phyloP scores from a whole-genome alignment of 2,329 filamentous ascomycete species.

The Aureobasidium sp. region DNA sequence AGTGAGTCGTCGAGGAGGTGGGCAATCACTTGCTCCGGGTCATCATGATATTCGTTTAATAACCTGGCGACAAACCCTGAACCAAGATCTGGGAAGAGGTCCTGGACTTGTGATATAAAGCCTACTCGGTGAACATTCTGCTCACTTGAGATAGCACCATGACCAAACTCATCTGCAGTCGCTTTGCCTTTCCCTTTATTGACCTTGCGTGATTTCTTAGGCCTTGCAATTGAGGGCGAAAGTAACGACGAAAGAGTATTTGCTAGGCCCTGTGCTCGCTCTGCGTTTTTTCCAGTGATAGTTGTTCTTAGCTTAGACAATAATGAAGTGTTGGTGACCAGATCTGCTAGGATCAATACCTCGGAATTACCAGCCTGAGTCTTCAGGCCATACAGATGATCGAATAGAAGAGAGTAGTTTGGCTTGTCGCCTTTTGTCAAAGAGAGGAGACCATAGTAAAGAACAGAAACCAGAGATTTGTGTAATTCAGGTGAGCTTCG shows the following conservation, averaged over 20 bases:
- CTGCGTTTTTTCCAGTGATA: slow-evolving; percentile 44
- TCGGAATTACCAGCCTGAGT: slow-evolving; percentile 56
- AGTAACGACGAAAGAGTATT: slow-evolving; percentile 52
- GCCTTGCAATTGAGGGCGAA: slow-evolving; percentile 42
- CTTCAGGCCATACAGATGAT: slow-evolving; percentile 77
- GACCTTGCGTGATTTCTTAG: slow-evolving; percentile 46
- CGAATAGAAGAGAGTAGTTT: slow-evolving; percentile 66
- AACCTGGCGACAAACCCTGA: slow-evolving; percentile 72
- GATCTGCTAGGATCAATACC: slow-evolving; percentile 65
- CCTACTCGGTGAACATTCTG: slow-evolving; percentile 76
- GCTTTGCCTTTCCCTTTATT: slow-evolving; percentile 57
- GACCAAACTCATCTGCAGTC: slow-evolving; percentile 23
- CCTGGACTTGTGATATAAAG: slow-evolving; percentile 78
- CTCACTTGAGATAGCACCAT: slow-evolving; percentile 30
- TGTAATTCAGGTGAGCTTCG: slow-evolving; percentile 55
- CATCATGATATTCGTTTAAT: slow-evolving; percentile 68
- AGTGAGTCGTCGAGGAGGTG: slow-evolving; percentile 73
- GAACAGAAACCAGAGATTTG: slow-evolving; percentile 60
- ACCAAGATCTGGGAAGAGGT: slow-evolving; percentile 82
- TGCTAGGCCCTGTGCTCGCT: slow-evolving; percentile 53
- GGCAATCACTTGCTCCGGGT: slow-evolving; percentile 70
- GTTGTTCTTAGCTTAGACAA: slow-evolving; percentile 53
- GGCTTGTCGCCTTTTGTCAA: slow-evolving; percentile 58
- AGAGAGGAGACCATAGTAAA: slow-evolving; percentile 67
- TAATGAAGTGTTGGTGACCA: slow-evolving; percentile 73